phyloP scores from a whole-genome alignment of 2,329 filamentous ascomycete genomes.

The Monilinia polystroma region DNA sequence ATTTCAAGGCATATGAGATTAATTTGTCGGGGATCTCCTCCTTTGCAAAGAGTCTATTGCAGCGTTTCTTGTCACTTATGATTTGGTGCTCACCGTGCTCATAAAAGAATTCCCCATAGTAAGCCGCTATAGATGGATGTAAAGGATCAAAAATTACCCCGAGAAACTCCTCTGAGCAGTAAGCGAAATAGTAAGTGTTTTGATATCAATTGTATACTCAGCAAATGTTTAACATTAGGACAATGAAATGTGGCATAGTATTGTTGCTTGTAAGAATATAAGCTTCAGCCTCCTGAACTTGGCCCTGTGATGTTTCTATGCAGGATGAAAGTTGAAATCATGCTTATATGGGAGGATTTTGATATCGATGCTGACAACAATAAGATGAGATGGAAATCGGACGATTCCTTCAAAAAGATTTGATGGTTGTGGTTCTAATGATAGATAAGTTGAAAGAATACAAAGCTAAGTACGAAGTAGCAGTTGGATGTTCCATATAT shows the following conservation, averaged over 20 bases:
- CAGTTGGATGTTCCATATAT: too few relatives aligned
- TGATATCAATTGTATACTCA: neutral
- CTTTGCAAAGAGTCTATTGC: too few relatives aligned
- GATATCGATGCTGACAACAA: neutral
- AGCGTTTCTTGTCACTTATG: too few relatives aligned
- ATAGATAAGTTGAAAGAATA: neutral
- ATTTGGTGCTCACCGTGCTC: too few relatives aligned
- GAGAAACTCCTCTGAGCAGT: neutral
- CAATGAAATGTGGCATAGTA: too few relatives aligned
- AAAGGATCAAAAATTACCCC: neutral
- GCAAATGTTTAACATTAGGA: neutral
- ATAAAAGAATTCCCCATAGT: neutral
- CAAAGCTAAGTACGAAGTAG: too few relatives aligned
- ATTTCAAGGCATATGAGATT: too few relatives aligned
- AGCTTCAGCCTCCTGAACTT: neutral
- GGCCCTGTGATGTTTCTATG: neutral
- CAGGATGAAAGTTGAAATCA: neutral
- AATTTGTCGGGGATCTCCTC: too few relatives aligned
- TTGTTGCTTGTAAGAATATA: conserved; percentile 1
- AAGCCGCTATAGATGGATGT: too few relatives aligned
- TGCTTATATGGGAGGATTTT: conserved; percentile 3
- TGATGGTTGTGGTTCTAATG: neutral
- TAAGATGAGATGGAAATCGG: conserved; percentile 1
- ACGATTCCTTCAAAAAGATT: neutral
- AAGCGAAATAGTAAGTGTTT: neutral